Evolutionary conservation across 129 eudicot genomes (phyloP).

Genomic region (Tanacetum coccineum): DNA sequence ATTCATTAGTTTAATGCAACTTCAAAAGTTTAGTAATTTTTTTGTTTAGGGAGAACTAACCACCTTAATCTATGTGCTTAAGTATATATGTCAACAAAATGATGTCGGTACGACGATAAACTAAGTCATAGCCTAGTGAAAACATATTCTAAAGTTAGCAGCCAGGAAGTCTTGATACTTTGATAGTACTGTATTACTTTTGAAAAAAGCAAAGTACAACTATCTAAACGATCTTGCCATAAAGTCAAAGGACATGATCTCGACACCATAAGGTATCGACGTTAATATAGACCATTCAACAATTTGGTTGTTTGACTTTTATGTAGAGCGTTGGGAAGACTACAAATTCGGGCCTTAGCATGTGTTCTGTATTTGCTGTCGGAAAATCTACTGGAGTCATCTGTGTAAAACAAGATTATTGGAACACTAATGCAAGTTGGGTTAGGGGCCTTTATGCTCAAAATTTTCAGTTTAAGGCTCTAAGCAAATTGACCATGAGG

Average conservation of each 20-base stretch:
- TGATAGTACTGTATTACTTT: neutral
- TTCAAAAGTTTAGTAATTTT: too few species aligned
- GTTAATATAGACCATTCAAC: neutral
- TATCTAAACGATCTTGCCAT: conserved; percentile 7
- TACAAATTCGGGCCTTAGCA: neutral
- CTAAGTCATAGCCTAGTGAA: conserved; percentile 13
- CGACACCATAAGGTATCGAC: conserved; percentile 1
- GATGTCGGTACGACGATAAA: conserved; percentile 29
- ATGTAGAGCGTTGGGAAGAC: neutral
- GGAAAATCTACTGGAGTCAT: neutral
- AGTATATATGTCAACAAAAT: conserved; percentile 24
- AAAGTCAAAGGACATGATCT: conserved; percentile 30
- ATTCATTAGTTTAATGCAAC: too few species aligned
- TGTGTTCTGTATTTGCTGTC: neutral
- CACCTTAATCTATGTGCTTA: conserved; percentile 15
- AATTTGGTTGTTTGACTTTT: conserved; percentile 17
- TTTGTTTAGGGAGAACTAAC: neutral
- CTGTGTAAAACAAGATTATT: neutral
- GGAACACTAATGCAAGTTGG: neutral
- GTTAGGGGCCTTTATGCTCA: conserved; percentile 3
- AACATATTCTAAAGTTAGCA: conserved; percentile 14
- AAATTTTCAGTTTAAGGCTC: neutral
- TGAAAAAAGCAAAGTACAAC: conserved; percentile 8
- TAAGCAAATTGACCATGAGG: neutral
- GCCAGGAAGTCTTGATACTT: neutral